These are phyloP conservation scores for Coemansia sp. DNA, from an alignment of 371 early-diverging fungal genomes.

Conservation along the genomic window DNA sequence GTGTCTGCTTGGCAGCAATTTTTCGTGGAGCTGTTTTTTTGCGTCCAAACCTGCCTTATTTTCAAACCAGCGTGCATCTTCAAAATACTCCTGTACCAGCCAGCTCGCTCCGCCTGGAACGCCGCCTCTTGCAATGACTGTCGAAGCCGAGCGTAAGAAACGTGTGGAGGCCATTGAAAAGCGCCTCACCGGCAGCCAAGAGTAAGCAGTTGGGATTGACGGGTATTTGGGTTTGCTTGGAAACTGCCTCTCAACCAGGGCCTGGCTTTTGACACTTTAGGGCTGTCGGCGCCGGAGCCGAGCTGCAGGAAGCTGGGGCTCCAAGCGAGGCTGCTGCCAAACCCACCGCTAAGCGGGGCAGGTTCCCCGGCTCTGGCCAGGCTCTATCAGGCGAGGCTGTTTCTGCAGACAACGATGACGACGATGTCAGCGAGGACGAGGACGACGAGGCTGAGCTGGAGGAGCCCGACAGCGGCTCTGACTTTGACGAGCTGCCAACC, in stretches of 20 bases:
- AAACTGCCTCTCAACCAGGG: background rate
- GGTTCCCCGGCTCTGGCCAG: conserved; percentile 35
- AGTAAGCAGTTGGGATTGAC: conserved; percentile 9
- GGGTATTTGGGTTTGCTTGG: too few relatives aligned
- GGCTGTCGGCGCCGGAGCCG: background rate
- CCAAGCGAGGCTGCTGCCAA: background rate
- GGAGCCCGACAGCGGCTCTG: conserved; percentile 5
- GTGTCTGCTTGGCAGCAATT: background rate
- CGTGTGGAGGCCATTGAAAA: conserved; percentile 32
- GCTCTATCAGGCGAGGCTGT: conserved; percentile 20
- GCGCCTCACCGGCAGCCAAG: conserved; percentile 16
- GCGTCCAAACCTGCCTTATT: background rate
- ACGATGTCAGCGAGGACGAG: conserved; percentile 1
- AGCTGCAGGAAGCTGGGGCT: background rate
- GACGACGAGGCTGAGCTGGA: conserved; percentile 7
- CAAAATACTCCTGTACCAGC: too few relatives aligned
- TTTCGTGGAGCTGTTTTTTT: background rate
- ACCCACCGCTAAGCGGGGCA: conserved; percentile 15
- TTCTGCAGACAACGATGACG: conserved; percentile 5
- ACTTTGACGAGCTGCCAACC: conserved; percentile 8
- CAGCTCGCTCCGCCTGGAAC: too few relatives aligned
- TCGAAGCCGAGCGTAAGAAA: conserved; percentile 20
- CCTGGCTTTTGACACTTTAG: background rate
- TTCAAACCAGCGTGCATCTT: background rate
- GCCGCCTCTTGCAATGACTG: conserved; percentile 20